Evolutionary conservation across 352 stramenopile genomes (phyloP), one percentile per base, ranked within the genome.

Genomic region (Pythium phragmitis): DNA sequence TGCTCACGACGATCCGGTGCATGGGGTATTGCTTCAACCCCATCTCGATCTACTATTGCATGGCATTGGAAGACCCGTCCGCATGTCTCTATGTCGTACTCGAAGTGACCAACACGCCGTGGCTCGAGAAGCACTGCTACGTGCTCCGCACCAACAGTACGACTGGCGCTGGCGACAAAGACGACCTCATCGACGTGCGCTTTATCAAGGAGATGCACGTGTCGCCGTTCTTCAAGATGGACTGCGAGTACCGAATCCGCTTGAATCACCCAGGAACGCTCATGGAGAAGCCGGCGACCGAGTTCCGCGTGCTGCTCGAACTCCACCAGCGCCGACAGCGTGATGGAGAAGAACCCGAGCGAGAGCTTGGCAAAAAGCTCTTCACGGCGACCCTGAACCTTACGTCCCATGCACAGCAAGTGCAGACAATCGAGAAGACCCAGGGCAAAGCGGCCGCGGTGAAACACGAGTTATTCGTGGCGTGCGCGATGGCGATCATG

Each of bases 31-130:
- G 57, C 51, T 70, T 70, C 52, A 70, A 70, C 52, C 64, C 64
- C 46, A 70, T 70, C 46, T 70, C 64, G 53, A 65, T 70, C n/a
- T 70, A 70, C 57, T 70, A 70, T 51, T 70, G 64, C 57, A 70
- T 70, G 64, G 57, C 57, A 43, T 59, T 62, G 13, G 57, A 67
- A 39, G 57, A 70, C 19, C 51, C 57, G 34, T 50, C 42, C 17
- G 51, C 59, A 57, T 70, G 64, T 46, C 39, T 70, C 37, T 70
- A 67, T 50, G 45, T 70, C 19, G 64, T 70, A n/a, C 46, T 70
- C 13, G 64, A 70, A 47, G 64, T 70, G 19, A 70, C 64, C 43
- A 70, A 70, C 46, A 70, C 64, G 37, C 64, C 64, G 53, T 70
- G 64, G 64, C 64, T 70, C 7, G 64, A 70, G 51, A 70, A 67